Evolutionary conservation across 768 basidiomycete genomes (phyloP), one percentile per base, ranked within the genome.

Genomic region (Suillus cothurnatus): DNA sequence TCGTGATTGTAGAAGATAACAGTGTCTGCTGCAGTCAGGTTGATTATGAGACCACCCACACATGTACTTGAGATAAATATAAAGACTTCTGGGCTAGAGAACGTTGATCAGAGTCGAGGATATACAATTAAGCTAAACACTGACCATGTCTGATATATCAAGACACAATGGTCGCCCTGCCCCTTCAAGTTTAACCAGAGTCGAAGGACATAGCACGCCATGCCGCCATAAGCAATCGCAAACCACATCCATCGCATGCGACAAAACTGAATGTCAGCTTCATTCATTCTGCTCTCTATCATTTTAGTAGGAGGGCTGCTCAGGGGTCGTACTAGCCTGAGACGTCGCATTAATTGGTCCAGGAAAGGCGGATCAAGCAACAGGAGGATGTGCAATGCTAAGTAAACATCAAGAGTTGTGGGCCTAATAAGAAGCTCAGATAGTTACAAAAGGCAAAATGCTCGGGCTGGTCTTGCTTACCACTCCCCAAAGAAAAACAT

Each of bases 31-130:
- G 97, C 96, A 1, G 95, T 97, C 52, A 99, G 80, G 76, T 99
- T 99, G 80, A 99, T 97, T 57, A 97, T 96, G 62, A 99, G 82
- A 36, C 97, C 97, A 72, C 97, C 97, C n/a, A 97, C 97, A 62
- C 94, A 87, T 0, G 97, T 98, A 74, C 94, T 96, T 49, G 98
- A 61, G 76, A 95, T 92, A 78, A 98, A 97, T 41, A 97, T 81
- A 67, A 98, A 96, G 14, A 96, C 97, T 71, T 97, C 96, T 7
- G 96, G 92, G 61, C 75, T 76, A 53, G 55, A 47, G 21, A 58
- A 38, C 7, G 31, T 53, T 19, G 7, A 43, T 64, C 15, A 64
- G 58, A 34, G 28, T 31, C 1, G 0, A 41, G 28, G 8, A 14
- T 58, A 14, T 45, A 50, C 14, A 28, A 39, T 31, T 21, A n/a